Base-by-base conservation (phyloP, 2,329 filamentous ascomycete genomes). In the Tetracladium maxilliforme region DNA sequence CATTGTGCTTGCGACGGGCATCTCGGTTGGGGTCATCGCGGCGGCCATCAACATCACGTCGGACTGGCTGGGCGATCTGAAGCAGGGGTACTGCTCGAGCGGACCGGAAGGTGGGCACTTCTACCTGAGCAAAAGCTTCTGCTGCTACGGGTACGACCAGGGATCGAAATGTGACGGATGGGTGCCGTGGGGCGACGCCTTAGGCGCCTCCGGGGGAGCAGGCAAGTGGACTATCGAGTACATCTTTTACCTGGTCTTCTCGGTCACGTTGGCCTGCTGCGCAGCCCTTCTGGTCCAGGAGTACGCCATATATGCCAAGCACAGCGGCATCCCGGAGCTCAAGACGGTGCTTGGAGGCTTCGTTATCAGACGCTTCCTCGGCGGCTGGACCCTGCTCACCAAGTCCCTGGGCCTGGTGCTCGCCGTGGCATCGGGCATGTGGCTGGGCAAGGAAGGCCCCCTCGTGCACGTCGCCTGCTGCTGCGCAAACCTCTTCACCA, bases 401-500 rank as follows among this genome's bases (percentile, higher is more conserved):
- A 95, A 95, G 47, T 92, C 84, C 3, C 49, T 95, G 21, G 90
- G 90, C 15, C 52, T 93, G 52, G 81, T 87, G 58, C 67, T 95
- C 18, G 79, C 87, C 21, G 87, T 94, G 22, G 81, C 82, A 36
- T 94, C 86, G 6, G 87, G 87, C 25, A 75, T 98, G 61, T 95
- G 90, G 87, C 59, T 95, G 10, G 87, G 87, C 16, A 95, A 95
- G 49, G 87, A 98, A 58, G 87, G 87, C 2, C 87, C 87, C 1
- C 56, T 95, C 19, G 87, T 98, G 6, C 87, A 98, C 49, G 86
- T 95, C 13, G 87, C 87, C 31, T 95, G 90, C 53, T 95, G 90
- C 49, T 94, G 86, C 45, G 84, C 87, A 23, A 93, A 92, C 44
- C 54, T 94, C 7, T 84, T 94, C 43, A 92, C 90, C 68, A 92